Evolutionary conservation across 495 filamentous ascomycete genomes (phyloP).

Genomic region (Gamarada debralockiae): DNA sequence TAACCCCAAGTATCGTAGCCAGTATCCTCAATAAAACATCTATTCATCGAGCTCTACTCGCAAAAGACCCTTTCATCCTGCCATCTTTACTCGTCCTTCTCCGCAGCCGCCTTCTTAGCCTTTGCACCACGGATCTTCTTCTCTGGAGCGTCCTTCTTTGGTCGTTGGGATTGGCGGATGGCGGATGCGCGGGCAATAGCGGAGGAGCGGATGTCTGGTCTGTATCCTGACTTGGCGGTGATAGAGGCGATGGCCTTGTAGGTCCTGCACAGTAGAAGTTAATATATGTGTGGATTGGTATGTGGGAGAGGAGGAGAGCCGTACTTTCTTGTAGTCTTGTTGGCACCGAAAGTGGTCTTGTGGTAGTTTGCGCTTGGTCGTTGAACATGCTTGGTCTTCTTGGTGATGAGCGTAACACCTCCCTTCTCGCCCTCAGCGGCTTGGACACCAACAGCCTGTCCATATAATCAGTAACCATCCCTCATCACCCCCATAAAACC

Average conservation of each 20-base stretch:
- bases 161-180: slow-evolving; percentile 72
- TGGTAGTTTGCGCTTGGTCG: slow-evolving; percentile 64
- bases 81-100: slow-evolving; percentile 21
- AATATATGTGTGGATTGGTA: slow-evolving; percentile 6
- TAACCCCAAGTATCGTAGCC: too few relatives aligned
- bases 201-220: slow-evolving; percentile 79
- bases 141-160: slow-evolving; percentile 70
- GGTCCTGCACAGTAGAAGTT: slow-evolving; percentile 59
- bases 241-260: slow-evolving; percentile 78
- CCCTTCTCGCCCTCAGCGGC: slow-evolving; percentile 58
- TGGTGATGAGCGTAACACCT: slow-evolving; percentile 71
- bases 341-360: slow-evolving; percentile 61
- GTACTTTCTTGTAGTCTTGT: slow-evolving; percentile 74
- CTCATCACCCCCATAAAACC: neutral
- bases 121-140: slow-evolving; percentile 75
- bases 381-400: slow-evolving; percentile 69
- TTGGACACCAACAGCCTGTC: slow-evolving; percentile 68
- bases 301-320: slow-evolving; percentile 32
- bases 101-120: slow-evolving; percentile 65
- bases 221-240: slow-evolving; percentile 79
- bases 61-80: slow-evolving; percentile 14
- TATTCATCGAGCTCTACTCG: slow-evolving; percentile 19
- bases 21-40: slow-evolving; percentile 11
- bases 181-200: slow-evolving; percentile 87
- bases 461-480: slow-evolving; percentile 7